Conservation (phyloP, 208 protist species). For the Trypanosoma mega region DNA sequence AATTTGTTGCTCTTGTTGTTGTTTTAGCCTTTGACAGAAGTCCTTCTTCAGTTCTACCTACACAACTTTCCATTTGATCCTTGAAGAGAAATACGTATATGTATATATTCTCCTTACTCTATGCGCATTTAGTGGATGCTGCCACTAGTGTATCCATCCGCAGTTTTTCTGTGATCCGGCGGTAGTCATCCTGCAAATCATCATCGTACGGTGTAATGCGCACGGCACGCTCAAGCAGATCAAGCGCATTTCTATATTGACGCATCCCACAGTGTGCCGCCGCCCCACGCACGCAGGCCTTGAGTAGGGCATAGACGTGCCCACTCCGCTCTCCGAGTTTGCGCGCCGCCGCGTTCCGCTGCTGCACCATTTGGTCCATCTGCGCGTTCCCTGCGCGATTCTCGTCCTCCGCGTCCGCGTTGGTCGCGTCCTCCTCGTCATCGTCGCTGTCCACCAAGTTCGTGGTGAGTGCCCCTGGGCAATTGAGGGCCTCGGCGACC, state of each 20-base stretch:
- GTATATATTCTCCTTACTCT: too few relatives aligned
- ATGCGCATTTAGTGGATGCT: constrained; percentile 36
- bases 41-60: too few relatives aligned
- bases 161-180: constrained; percentile 85
- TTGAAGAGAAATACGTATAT: too few relatives aligned
- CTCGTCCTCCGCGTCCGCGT: constrained; percentile 23
- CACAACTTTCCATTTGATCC: too few relatives aligned
- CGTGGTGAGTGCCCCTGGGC: constrained; percentile 49
- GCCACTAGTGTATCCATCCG: constrained; percentile 86
- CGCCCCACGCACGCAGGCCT: constrained; percentile 87
- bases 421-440: constrained; percentile 76
- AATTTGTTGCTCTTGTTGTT: too few relatives aligned
- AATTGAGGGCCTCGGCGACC: constrained; percentile 79
- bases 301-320: constrained; percentile 90
- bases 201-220: constrained; percentile 93
- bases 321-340: constrained; percentile 69
- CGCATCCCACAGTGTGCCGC: constrained; percentile 81
- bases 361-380: constrained; percentile 30
- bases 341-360: constrained; percentile 60
- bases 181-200: constrained; percentile 86
- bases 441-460: constrained; percentile 73
- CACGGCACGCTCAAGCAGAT: constrained; percentile 74
- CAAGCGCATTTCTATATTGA: constrained; percentile 71
- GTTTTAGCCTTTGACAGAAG: too few relatives aligned
- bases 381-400: neutral